Conservation (phyloP, 108 stramenopile species). For the Pelagomonas calceolata region DNA sequence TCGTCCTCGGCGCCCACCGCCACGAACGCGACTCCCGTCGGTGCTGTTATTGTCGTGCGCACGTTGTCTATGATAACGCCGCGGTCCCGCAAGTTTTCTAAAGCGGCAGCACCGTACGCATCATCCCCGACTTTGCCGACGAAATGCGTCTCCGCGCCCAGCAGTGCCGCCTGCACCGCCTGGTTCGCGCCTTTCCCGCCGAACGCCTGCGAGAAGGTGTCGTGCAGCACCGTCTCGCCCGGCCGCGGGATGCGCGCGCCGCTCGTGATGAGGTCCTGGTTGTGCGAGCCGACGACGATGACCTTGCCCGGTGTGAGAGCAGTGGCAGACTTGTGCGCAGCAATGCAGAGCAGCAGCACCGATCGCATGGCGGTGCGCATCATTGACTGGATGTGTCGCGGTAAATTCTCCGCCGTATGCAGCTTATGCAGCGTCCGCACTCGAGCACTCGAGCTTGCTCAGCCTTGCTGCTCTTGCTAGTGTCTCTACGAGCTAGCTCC, state of each 20-base stretch:
- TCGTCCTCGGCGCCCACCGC: conserved; percentile 54
- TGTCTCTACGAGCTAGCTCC: no score
- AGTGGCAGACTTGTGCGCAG: no score
- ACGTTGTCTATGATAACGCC: background rate
- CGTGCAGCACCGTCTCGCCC: conserved; percentile 73
- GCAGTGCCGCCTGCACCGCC: conserved; percentile 64
- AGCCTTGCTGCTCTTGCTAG: no score
- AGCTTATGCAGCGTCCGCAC: no score
- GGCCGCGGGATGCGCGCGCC: conserved; percentile 39
- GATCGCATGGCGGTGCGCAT: no score
- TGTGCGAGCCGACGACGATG: conserved; percentile 62
- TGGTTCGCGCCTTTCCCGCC: conserved; percentile 89
- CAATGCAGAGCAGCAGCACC: no score
- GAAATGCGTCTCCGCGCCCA: conserved; percentile 55
- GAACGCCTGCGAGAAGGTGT: conserved; percentile 48
- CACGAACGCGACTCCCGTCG: conserved; percentile 61
- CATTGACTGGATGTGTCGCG: no score
- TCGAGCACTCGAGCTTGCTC: no score
- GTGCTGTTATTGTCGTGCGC: conserved; percentile 6
- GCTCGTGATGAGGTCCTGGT: conserved; percentile 61
- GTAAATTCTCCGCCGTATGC: no score
- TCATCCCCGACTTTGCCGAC: conserved; percentile 63
- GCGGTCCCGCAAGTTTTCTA: conserved; percentile 30
- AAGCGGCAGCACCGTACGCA: conserved; percentile 44
- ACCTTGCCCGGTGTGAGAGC: no score